Base-by-base conservation (phyloP, 805 yeast genomes). In the Starmera caribaea region DNA sequence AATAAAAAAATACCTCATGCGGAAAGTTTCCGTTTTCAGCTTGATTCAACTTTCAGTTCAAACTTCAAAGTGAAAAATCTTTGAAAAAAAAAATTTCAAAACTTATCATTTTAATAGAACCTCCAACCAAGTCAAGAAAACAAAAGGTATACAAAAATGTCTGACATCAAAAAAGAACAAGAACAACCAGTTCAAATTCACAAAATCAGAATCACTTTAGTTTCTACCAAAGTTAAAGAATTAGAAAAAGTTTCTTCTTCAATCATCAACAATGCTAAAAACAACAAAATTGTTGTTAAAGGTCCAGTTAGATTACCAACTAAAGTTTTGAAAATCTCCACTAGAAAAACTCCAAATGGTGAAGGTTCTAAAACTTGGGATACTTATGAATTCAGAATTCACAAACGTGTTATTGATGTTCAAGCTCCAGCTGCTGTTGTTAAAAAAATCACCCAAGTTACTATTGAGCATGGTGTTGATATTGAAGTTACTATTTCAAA, bases 361-460 rank as follows among this genome's bases (percentile, higher is more conserved):
- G 97, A 92, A 79, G 99, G 99, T 92, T 92, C 98, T 61, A 92
- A 92, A 90, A 92, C 99, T 63, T 92, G 97, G 97, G 99, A 92
- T 70, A 76, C 94, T 62, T 92, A 81, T 73, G 98, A 92, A 80
- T 84, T 92, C 95, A 90, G 97, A 84, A 88, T 92, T 80, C 98
- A 92, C 96, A 92, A 92, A 94, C 89, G 99, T 76, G 83, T 87
- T 72, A 87, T 92, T 65, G 96, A 89, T 76, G 80, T 92, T 71
- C 90, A 85, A 74, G 96, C 97, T 55, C 96, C 97, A 71, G 86
- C 95, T 65, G 73, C 76, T 53, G 70, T 79, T 56, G 95, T 90
- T 71, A 88, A 84, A 84, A 84, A 81, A 74, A 87, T 90, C 75
- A 89, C 97, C 61, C 89, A 89, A 69, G 83, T 88, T 82, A 86